Evolutionary conservation across 2,329 filamentous ascomycete genomes (phyloP), one percentile per base, ranked within the genome.

Genomic region (Myriosclerotinia curreyana): DNA sequence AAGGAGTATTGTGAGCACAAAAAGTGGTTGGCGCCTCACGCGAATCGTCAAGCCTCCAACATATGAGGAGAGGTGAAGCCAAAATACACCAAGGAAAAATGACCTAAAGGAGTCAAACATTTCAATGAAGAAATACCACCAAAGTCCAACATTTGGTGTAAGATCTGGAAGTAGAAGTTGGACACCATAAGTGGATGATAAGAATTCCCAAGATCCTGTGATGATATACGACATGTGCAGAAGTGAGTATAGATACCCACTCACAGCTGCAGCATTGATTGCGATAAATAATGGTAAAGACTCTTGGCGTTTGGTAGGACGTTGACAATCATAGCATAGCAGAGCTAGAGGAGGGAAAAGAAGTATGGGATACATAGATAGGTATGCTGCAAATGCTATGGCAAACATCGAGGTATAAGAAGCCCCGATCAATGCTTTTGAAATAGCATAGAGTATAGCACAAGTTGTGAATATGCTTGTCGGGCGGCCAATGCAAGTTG

Each of bases 81-180:
- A 98, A 79, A 99, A 99, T 56, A 99, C 93, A 62, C 91, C 95
- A 3, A 99, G 84, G 82, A 98, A 99, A 81, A 99, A 99, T 71
- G 90, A 88, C 48, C 95, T 86, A 82, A 99, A 99, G 0, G 93
- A 94, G 78, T 99, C 95, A 75, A 99, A 99, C 87, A 99, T 99
- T 75, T 99, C 94, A 70, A 96, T 96, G 75, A 99, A 98, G 79
- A 99, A 99, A 78, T 99, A 99, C 95, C 95, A 99, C 95, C 95
- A 99, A 1, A 99, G 82, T 1, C 95, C 95, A 38, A 96, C 90
- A 69, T 98, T 99, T 15, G 95, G 95, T 0, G 94, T 96, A 49
- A 99, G 82, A 74, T 99, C 95, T 11, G 92, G 91, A 3, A 99
- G 84, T 0, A 95, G 86, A 46, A 99, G 83, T 71, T 96, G 93